Base-by-base conservation (phyloP, 495 filamentous ascomycete species). In the Geopyxis carbonaria region DNA sequence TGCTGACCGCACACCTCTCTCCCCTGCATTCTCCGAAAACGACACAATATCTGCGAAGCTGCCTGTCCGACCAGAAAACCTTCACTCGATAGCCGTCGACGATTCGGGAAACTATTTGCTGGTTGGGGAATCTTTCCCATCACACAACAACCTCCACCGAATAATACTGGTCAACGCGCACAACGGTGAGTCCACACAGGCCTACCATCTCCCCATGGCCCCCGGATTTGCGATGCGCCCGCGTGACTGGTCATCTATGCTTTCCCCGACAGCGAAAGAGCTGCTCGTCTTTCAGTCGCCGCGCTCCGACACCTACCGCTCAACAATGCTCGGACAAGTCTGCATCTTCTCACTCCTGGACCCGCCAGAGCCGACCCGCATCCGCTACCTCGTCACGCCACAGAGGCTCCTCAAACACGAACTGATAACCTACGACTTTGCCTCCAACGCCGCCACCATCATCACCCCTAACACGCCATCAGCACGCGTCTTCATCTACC, bases 111-210 rank as follows among this genome's bases (percentile, higher is more conserved):
- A 9, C 3, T 13, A 39, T 33, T 38, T 51, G 11, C 18, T 51
- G 4, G 38, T 47, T 9, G 35, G 24, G 1, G 40, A 51, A 30
- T 22, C 23, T 7, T 51, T 51, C 28, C 40, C 37, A 8, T 24
- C 43, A 13, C 23, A 38, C 14, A 19, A 41, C 14, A 51, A 51
- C 28, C 45, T 47, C 14, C 45, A 51, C 25, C 25, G 45, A 2
- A 30, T 51, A 7, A 41, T 47, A 11, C 31, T 51, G 8, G 15
- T 47, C 32, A 21, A 38, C 18, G 40, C 47, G 2, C 29, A 18
- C 6, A 32, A 44, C 5, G 45, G 47, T 15, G 40, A 34, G 3
- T 24, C 30, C 6, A 14, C 30, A 11, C 30, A 28, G 9, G 36
- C 40, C 4, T 51, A 33, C 24, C 45, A 44, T 7, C 38, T 47